A percentile compares a stretch with the other conserved stretches of the same genome.
These are phyloP conservation scores for Gentiana macrophylla DNA, from an alignment of 257 asterid species.

Conservation along the genomic window DNA sequence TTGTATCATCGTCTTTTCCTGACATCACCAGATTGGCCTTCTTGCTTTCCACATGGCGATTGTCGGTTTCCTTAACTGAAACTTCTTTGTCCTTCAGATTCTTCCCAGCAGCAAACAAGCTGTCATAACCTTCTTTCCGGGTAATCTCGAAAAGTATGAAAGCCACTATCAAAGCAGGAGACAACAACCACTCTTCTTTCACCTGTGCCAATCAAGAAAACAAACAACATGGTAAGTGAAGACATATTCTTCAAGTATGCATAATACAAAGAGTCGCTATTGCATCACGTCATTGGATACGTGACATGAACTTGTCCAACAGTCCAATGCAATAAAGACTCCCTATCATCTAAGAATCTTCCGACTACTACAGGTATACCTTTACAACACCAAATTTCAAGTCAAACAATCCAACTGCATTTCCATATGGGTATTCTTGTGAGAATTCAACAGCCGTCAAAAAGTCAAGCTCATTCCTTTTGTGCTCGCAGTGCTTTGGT, in stretches of 20 bases:
- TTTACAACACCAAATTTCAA: constrained; percentile 48
- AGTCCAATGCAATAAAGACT: too few species aligned
- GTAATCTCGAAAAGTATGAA: constrained; percentile 42
- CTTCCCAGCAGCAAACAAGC: constrained; percentile 19
- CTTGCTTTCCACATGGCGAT: constrained; percentile 14
- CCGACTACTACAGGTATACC: constrained; percentile 25
- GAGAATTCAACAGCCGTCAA: constrained; percentile 79
- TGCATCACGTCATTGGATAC: too few species aligned
- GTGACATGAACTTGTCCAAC: too few species aligned
- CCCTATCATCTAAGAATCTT: background rate
- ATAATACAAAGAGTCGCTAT: too few species aligned
- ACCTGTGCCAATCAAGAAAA: constrained; percentile 35
- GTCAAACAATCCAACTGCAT: constrained; percentile 61
- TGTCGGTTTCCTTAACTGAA: constrained; percentile 14
- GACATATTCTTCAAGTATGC: too few species aligned
- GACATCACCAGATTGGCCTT: constrained; percentile 15
- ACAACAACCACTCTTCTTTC: constrained; percentile 65
- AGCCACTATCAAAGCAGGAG: constrained; percentile 42
- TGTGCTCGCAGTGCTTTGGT: constrained; percentile 44
- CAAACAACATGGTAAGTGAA: constrained; percentile 5
- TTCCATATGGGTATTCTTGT: constrained; percentile 67
- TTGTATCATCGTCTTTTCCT: constrained; percentile 16
- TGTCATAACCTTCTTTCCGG: constrained; percentile 45
- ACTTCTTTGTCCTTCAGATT: constrained; percentile 16
- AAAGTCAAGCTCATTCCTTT: constrained; percentile 31